phyloP scores from a whole-genome alignment of 495 filamentous ascomycete species.

The Annulohypoxylon moriforme region DNA sequence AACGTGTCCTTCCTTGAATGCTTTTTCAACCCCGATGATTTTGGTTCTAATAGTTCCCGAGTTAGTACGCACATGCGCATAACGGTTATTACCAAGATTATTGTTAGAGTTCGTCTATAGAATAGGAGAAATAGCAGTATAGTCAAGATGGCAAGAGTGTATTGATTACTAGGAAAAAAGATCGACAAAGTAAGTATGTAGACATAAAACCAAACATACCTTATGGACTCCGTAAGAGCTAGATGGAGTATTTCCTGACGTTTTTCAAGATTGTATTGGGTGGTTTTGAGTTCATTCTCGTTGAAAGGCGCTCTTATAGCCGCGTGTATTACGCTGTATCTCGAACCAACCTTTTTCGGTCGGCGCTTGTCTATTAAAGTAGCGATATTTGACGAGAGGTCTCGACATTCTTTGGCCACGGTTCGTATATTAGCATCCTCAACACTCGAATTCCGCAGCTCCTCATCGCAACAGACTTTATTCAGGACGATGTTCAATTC shows the following conservation, averaged over 20 bases:
- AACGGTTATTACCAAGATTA: no score
- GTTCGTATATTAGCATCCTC: background rate
- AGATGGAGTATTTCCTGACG: background rate
- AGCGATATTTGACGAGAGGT: background rate
- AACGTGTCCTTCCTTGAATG: background rate
- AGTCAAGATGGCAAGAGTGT: background rate
- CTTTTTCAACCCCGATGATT: background rate
- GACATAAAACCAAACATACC: background rate
- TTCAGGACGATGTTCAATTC: background rate
- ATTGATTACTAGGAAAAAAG: background rate
- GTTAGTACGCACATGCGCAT: background rate
- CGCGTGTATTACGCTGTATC: background rate
- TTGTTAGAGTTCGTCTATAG: no score
- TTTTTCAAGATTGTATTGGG: background rate
- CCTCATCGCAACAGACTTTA: background rate
- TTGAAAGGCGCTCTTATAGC: background rate
- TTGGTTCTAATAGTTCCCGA: background rate
- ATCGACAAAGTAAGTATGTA: background rate
- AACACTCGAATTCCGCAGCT: background rate
- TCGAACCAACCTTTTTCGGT: background rate
- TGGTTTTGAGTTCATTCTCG: background rate
- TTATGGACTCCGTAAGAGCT: constrained; percentile 1
- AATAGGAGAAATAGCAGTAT: no score
- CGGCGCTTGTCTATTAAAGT: background rate
- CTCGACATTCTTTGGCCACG: background rate